Conservation (phyloP, 306 rosid genomes). For the Phaseolus lunatus region DNA sequence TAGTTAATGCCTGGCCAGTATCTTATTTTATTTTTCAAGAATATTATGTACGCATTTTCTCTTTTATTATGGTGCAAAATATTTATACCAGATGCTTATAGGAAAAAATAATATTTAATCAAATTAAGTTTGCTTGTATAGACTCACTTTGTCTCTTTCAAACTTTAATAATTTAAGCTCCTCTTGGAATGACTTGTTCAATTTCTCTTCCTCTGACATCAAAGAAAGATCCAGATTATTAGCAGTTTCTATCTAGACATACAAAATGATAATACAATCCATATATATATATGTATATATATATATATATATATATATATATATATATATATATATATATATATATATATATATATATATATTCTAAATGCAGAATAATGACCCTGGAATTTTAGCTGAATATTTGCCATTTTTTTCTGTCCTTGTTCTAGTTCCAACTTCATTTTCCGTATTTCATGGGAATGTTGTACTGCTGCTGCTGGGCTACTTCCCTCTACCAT, state of each 20-base stretch:
- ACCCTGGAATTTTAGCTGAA: constrained; percentile 70
- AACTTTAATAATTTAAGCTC: constrained; percentile 68
- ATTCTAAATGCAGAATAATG: constrained; percentile 35
- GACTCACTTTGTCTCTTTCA: constrained; percentile 80
- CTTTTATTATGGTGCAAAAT: not conserved
- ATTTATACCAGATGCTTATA: not conserved
- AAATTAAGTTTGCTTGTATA: constrained; percentile 21
- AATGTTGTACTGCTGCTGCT: constrained; percentile 50
- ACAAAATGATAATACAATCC: constrained; percentile 14
- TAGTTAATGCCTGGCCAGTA: too few species aligned
- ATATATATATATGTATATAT: too few species aligned
- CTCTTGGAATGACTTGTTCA: constrained; percentile 70
- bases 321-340: not conserved
- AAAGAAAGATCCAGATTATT: constrained; percentile 37
- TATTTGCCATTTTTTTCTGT: constrained; percentile 55
- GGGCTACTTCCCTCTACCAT: constrained; percentile 61
- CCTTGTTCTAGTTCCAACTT: constrained; percentile 73
- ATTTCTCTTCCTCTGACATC: constrained; percentile 74
- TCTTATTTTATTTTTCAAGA: not conserved
- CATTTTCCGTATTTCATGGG: constrained; percentile 65
- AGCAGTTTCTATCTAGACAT: constrained; percentile 29
- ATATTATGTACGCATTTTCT: not conserved
- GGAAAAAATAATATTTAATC: not conserved
- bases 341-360: constrained; percentile 8
- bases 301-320: not conserved